Evolutionary conservation across 306 rosid genomes (phyloP).

Genomic region (Lupinus albus): DNA sequence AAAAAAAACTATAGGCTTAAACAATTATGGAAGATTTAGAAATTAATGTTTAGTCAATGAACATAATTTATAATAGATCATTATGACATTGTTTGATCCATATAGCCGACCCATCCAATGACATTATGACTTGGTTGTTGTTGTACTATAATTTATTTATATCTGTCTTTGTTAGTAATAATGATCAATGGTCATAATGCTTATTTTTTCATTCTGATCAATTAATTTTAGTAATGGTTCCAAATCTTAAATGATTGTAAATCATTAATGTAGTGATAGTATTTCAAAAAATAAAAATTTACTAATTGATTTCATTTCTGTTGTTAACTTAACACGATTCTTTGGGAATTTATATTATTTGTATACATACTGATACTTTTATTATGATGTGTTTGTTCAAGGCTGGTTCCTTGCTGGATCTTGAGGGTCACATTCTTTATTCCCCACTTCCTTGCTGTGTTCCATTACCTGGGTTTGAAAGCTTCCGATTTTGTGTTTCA

Average conservation of each 20-base stretch:
- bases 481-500: conserved; percentile 82
- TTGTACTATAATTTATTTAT: not conserved
- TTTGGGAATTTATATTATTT: conserved; percentile 30
- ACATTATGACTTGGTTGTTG: too few species aligned
- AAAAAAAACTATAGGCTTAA: too few species aligned
- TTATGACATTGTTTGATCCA: too few species aligned
- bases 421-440: conserved; percentile 76
- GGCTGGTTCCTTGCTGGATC: conserved; percentile 83
- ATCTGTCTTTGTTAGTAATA: not conserved
- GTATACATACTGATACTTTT: conserved; percentile 28
- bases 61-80: too few species aligned
- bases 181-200: not conserved
- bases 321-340: conserved; percentile 30
- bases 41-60: too few species aligned
- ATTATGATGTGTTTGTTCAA: conserved; percentile 48
- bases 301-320: conserved; percentile 3
- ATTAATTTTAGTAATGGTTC: not conserved
- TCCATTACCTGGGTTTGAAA: conserved; percentile 88
- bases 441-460: conserved; percentile 85
- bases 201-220: not conserved
- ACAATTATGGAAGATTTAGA: too few species aligned
- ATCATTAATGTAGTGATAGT: conserved; percentile 7
- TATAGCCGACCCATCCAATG: too few species aligned
- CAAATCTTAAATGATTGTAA: not conserved
- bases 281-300: not conserved